Evolutionary conservation across 768 basidiomycete species (phyloP).

Genomic region (Auricularia cornea): DNA sequence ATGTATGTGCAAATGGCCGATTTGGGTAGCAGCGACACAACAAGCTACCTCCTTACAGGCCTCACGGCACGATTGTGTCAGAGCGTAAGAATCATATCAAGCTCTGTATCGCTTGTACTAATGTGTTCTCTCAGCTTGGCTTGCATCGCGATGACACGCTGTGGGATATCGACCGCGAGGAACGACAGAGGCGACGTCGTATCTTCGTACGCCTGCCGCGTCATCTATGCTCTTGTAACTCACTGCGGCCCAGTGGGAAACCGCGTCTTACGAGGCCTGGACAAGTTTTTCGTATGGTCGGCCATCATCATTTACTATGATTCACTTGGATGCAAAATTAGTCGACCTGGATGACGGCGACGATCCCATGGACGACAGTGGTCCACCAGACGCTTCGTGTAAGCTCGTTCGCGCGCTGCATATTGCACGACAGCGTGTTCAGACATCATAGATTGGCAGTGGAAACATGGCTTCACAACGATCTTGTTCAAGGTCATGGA

Average conservation of each 20-base stretch:
- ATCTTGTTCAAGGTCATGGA: slow-evolving; percentile 9
- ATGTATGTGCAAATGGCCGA: neutral
- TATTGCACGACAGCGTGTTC: neutral
- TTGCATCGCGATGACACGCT: neutral
- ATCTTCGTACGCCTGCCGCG: neutral
- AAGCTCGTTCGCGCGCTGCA: neutral
- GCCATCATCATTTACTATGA: neutral
- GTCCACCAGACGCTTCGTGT: neutral
- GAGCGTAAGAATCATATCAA: neutral
- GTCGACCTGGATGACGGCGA: neutral
- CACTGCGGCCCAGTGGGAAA: neutral
- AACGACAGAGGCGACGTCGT: neutral
- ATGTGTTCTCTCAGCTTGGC: neutral
- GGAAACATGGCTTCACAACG: slow-evolving; percentile 4
- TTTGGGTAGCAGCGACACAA: neutral
- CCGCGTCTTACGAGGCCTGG: neutral
- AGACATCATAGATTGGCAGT: neutral
- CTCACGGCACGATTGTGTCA: neutral
- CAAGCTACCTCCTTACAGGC: neutral
- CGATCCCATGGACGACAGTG: neutral
- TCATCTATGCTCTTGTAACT: too few relatives aligned
- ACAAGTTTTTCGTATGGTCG: neutral
- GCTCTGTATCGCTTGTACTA: neutral
- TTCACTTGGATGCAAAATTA: slow-evolving; percentile 1
- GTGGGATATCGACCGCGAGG: neutral